A percentile compares a stretch with the other conserved stretches of the same genome.
phyloP scores from a whole-genome alignment of 306 rosid species.

The Cercis canadensis region DNA sequence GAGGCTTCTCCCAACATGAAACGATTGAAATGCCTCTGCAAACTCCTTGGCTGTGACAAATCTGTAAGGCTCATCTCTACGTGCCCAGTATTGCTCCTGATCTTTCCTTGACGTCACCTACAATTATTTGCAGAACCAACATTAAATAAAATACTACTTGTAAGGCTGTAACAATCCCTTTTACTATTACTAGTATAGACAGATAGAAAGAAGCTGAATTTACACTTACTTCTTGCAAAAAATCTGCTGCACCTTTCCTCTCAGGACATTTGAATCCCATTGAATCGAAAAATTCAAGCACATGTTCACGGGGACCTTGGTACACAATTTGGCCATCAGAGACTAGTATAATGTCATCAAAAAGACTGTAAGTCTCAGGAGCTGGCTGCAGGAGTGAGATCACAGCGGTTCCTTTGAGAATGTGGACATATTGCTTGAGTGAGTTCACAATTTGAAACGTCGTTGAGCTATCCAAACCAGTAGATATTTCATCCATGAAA shows the following conservation, averaged over 20 bases:
- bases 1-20: conserved; percentile 44
- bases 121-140: background rate
- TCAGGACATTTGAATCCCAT: conserved; percentile 61
- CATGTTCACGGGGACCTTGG: conserved; percentile 57
- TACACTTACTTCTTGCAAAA: conserved; percentile 56
- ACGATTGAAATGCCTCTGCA: conserved; percentile 51
- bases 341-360: conserved; percentile 54
- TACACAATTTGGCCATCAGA: conserved; percentile 58
- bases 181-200: no score
- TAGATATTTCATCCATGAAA: conserved; percentile 65
- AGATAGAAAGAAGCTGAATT: no score
- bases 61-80: conserved; percentile 44
- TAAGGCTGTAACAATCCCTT: no score
- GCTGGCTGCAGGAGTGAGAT: conserved; percentile 62
- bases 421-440: conserved; percentile 48
- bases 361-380: conserved; percentile 57
- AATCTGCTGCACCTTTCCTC: conserved; percentile 62
- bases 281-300: conserved; percentile 51
- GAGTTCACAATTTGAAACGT: conserved; percentile 58
- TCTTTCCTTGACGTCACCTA: conserved; percentile 63
- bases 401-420: conserved; percentile 53
- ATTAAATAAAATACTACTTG: background rate
- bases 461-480: conserved; percentile 63
- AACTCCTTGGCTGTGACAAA: conserved; percentile 51
- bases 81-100: conserved; percentile 56